These are phyloP conservation scores for Cyclotella atomus DNA, from an alignment of 108 stramenopile genomes.

Conservation along the genomic window DNA sequence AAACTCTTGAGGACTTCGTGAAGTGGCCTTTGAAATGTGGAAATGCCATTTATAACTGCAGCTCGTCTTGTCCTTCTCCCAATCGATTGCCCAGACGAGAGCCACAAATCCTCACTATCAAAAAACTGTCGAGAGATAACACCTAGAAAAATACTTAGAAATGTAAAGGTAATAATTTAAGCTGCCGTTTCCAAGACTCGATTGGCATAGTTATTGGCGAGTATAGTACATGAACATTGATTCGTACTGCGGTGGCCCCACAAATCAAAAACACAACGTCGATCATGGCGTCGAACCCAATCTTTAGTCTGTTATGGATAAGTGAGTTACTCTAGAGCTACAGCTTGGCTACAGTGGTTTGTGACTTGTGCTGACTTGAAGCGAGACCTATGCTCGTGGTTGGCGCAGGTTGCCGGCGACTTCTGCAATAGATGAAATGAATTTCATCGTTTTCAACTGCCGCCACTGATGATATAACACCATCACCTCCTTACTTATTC, in stretches of 20 bases:
- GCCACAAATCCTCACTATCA: no score
- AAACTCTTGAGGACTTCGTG: conserved; percentile 29
- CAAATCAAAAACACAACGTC: neutral
- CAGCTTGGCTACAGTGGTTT: neutral
- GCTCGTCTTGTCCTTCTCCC: conserved; percentile 37
- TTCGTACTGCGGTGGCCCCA: neutral
- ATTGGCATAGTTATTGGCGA: no score
- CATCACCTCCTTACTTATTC: neutral
- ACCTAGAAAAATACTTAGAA: no score
- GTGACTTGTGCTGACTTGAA: neutral
- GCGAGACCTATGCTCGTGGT: no score
- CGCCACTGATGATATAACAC: neutral
- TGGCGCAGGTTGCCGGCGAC: no score
- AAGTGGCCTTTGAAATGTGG: conserved; percentile 44
- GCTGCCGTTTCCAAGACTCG: no score
- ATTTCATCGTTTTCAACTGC: neutral
- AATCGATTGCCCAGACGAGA: no score
- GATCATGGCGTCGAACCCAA: conserved; percentile 60
- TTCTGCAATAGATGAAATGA: no score
- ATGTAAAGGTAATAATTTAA: no score
- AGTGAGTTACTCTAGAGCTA: neutral
- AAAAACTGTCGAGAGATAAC: no score
- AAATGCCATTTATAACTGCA: conserved; percentile 26
- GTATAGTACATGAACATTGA: no score
- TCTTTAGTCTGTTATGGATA: conserved; percentile 30